Conservation (phyloP, 2,329 filamentous ascomycete genomes). For the Lachnellula suecica region DNA sequence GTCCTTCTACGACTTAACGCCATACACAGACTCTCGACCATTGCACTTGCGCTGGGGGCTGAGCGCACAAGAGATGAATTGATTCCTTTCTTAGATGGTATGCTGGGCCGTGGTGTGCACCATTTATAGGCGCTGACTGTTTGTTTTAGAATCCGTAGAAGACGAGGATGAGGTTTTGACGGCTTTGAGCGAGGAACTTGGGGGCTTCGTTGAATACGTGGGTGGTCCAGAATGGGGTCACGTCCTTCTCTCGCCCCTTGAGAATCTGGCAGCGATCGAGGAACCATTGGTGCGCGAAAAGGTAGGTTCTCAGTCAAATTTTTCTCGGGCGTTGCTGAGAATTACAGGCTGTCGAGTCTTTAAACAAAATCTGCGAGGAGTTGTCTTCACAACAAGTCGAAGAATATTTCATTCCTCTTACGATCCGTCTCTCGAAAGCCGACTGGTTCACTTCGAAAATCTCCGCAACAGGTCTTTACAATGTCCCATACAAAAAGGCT, state of each 20-base stretch:
- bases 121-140: constrained; percentile 31
- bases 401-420: constrained; percentile 95
- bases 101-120: constrained; percentile 38
- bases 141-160: constrained; percentile 83
- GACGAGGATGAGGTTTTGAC: constrained; percentile 98
- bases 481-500: constrained; percentile 88
- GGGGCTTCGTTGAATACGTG: constrained; percentile 96
- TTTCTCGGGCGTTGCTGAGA: constrained; percentile 14
- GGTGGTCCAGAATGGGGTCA: constrained; percentile 92
- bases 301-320: constrained; percentile 49
- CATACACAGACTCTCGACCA: constrained; percentile 96
- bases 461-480: constrained; percentile 94
- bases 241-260: constrained; percentile 92
- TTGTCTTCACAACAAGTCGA: constrained; percentile 91
- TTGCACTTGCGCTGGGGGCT: constrained; percentile 90
- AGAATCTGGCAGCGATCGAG: constrained; percentile 98
- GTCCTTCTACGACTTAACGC: constrained; percentile 96
- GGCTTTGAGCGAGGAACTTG: constrained; percentile 93
- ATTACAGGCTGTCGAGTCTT: constrained; percentile 86
- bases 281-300: constrained; percentile 97
- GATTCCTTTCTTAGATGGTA: constrained; percentile 98
- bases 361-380: constrained; percentile 98
- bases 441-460: constrained; percentile 99
- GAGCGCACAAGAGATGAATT: constrained; percentile 98
- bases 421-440: constrained; percentile 93